Percentiles rank a stretch among this genome's conserved stretches.
Conservation (phyloP, 2,329 filamentous ascomycete species). For the Didymosphaeria variabile region DNA sequence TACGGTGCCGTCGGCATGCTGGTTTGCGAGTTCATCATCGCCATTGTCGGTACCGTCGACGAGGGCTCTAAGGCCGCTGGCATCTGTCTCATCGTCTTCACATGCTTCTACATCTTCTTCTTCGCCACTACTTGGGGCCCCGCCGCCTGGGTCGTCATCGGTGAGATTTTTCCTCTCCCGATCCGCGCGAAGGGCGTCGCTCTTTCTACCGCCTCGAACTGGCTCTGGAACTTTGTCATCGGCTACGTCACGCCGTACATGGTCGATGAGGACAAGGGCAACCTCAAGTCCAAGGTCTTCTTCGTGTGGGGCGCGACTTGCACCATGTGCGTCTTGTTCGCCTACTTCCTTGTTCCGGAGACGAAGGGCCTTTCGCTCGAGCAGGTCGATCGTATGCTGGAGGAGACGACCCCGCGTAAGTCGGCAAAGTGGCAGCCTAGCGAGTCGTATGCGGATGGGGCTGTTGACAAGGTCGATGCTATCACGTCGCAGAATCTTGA, state of each 20-base stretch:
- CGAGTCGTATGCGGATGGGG: constrained; percentile 66
- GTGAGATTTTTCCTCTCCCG: constrained; percentile 88
- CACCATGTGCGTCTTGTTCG: constrained; percentile 67
- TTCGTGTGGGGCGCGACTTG: constrained; percentile 64
- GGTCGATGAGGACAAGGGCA: constrained; percentile 69
- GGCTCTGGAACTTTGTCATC: constrained; percentile 82
- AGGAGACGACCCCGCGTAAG: constrained; percentile 78
- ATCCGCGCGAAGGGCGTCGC: constrained; percentile 89
- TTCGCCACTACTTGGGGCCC: constrained; percentile 92
- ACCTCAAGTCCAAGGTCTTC: constrained; percentile 66
- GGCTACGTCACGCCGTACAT: constrained; percentile 72
- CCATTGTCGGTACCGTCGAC: constrained; percentile 64
- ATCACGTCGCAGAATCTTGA: constrained; percentile 2
- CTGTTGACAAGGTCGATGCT: constrained; percentile 6
- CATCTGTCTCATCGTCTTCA: constrained; percentile 76
- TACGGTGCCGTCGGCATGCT: constrained; percentile 83
- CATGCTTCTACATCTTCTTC: constrained; percentile 92
- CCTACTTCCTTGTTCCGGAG: constrained; percentile 79
- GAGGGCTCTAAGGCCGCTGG: constrained; percentile 60
- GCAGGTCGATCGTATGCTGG: constrained; percentile 85
- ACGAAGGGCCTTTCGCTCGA: constrained; percentile 80
- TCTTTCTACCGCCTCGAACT: constrained; percentile 88
- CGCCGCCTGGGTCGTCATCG: constrained; percentile 75
- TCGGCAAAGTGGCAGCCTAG: constrained; percentile 77
- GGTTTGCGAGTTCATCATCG: constrained; percentile 86